Percentiles rank a stretch among this genome's conserved stretches.
These are phyloP conservation scores for Barnettozyma vustinii DNA, from an alignment of 805 yeast species.

Conservation along the genomic window DNA sequence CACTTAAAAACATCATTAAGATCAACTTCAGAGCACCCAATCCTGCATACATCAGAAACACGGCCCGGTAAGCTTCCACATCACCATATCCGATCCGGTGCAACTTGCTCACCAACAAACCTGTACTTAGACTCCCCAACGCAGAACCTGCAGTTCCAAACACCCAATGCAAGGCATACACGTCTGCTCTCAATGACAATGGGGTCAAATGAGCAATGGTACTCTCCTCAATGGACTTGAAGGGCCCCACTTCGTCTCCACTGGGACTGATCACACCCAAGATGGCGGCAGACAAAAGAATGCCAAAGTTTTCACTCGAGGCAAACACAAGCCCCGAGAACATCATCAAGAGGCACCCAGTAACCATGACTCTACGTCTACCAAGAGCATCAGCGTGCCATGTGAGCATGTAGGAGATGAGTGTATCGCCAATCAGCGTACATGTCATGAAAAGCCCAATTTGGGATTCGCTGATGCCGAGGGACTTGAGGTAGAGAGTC, in stretches of 20 bases:
- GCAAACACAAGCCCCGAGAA: slow-evolving; percentile 63
- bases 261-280: slow-evolving; percentile 85
- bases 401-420: slow-evolving; percentile 62
- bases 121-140: slow-evolving; percentile 61
- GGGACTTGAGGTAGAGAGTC: slow-evolving; percentile 54
- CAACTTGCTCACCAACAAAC: slow-evolving; percentile 46
- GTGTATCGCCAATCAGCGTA: slow-evolving; percentile 74
- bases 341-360: slow-evolving; percentile 66
- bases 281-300: slow-evolving; percentile 66
- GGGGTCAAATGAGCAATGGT: slow-evolving; percentile 76
- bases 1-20: slow-evolving; percentile 45
- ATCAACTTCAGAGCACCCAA: slow-evolving; percentile 49
- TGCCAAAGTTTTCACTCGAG: slow-evolving; percentile 42
- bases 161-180: slow-evolving; percentile 71
- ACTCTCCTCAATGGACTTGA: slow-evolving; percentile 80
- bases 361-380: slow-evolving; percentile 53
- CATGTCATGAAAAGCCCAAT: slow-evolving; percentile 81
- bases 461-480: slow-evolving; percentile 47
- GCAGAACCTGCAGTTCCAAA: slow-evolving; percentile 71
- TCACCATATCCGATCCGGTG: slow-evolving; percentile 31
- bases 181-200: slow-evolving; percentile 55
- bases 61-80: slow-evolving; percentile 45
- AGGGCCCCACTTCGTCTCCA: slow-evolving; percentile 90
- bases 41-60: slow-evolving; percentile 51
- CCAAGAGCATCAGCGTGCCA: slow-evolving; percentile 76